A percentile compares a stretch with the other conserved stretches of the same genome.
Conservation (phyloP, 306 rosid genomes). For the Coriaria nepalensis region DNA sequence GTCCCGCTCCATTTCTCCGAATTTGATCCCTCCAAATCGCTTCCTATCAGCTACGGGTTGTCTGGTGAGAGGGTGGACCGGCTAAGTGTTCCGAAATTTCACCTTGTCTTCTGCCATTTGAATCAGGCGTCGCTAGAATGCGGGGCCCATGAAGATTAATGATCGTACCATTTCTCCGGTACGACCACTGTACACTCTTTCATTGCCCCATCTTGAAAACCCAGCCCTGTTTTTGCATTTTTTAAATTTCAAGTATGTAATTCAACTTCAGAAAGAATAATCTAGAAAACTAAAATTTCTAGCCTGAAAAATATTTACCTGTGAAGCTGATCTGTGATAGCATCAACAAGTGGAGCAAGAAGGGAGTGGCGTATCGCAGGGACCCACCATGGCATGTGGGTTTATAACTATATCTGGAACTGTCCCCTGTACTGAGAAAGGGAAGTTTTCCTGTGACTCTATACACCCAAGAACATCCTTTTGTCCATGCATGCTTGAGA, state of each 20-base stretch:
- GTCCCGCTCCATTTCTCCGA: constrained; percentile 99
- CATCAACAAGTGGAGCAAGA: constrained; percentile 69
- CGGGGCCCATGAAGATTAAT: constrained; percentile 91
- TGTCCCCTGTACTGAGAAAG: constrained; percentile 79
- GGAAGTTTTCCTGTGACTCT: constrained; percentile 89
- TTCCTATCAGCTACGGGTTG: constrained; percentile 96
- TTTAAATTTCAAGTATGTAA: too few relatives aligned
- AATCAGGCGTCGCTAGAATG: constrained; percentile 82
- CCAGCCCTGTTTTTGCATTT: constrained; percentile 50
- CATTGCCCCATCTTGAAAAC: constrained; percentile 81
- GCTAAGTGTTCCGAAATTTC: constrained; percentile 90
- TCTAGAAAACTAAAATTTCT: too few relatives aligned
- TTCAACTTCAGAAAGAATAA: too few relatives aligned
- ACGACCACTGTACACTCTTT: constrained; percentile 80
- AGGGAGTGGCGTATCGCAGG: constrained; percentile 69
- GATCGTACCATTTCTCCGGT: constrained; percentile 85
- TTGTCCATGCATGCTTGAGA: constrained; percentile 99
- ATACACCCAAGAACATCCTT: constrained; percentile 91
- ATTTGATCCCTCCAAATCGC: constrained; percentile 90
- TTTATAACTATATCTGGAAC: constrained; percentile 96
- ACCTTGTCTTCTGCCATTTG: constrained; percentile 98
- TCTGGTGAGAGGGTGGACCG: constrained; percentile 93
- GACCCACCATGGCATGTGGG: constrained; percentile 80
- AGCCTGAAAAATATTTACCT: constrained; percentile 25
- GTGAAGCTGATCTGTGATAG: constrained; percentile 77